These are phyloP conservation scores for Casaregolazyma suthepensis DNA, from an alignment of 1,139 yeast genomes.

Conservation along the genomic window DNA sequence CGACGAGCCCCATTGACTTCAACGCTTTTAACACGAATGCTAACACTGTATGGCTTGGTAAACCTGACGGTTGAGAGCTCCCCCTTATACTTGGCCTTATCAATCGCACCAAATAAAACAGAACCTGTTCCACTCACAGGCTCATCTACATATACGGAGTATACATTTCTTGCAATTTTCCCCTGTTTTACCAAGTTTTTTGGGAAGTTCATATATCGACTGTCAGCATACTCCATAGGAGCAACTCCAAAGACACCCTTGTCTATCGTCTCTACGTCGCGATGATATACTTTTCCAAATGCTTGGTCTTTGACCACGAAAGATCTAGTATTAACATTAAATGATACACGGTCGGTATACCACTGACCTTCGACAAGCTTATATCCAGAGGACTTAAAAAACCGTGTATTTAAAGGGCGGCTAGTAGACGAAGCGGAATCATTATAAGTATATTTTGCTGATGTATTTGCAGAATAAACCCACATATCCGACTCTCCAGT, in stretches of 20 bases:
- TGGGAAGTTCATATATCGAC: constrained; percentile 37
- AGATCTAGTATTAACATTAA: too few species aligned
- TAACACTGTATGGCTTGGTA: constrained; percentile 8
- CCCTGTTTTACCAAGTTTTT: constrained; percentile 46
- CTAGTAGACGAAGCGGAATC: too few species aligned
- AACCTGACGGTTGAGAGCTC: constrained; percentile 32
- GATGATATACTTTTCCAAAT: neutral
- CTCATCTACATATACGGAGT: constrained; percentile 47
- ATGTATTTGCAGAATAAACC: too few species aligned
- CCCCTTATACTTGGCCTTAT: constrained; percentile 46
- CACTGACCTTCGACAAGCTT: too few species aligned
- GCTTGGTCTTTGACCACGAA: too few species aligned
- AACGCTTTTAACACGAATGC: constrained; percentile 5
- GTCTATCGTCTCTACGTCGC: too few species aligned
- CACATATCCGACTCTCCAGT: too few species aligned
- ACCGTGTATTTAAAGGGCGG: too few species aligned
- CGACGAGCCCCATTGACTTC: neutral
- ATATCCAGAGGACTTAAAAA: too few species aligned
- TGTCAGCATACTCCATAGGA: constrained; percentile 10
- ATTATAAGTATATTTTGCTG: too few species aligned
- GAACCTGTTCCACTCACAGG: constrained; percentile 40
- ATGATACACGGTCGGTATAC: too few species aligned
- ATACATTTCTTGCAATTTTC: constrained; percentile 40
- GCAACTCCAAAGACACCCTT: neutral
- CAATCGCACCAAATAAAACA: constrained; percentile 55